phyloP scores from a whole-genome alignment of 1,284 basidiomycete genomes.

The Cystobasidium slooffiae region DNA sequence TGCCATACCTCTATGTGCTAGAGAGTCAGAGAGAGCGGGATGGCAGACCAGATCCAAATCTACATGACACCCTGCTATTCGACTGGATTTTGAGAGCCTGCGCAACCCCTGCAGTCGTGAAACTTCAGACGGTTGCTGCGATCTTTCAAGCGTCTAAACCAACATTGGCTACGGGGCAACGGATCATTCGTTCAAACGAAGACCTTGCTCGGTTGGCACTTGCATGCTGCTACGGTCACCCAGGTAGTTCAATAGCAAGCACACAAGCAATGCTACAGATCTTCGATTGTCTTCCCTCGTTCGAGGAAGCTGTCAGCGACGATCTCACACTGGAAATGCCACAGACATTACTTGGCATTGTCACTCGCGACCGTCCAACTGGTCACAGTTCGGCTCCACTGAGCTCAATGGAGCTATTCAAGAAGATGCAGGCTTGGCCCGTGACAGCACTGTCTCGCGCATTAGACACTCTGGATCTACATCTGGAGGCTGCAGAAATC shows the following conservation, averaged over 20 bases:
- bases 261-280: slow-evolving; percentile 85
- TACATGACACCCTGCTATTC: slow-evolving; percentile 70
- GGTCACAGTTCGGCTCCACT: background rate
- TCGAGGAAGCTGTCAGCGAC: slow-evolving; percentile 39
- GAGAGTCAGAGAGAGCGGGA: slow-evolving; percentile 80
- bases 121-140: slow-evolving; percentile 70
- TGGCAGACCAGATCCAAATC: slow-evolving; percentile 68
- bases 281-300: slow-evolving; percentile 91
- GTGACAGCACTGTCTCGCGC: slow-evolving; percentile 73
- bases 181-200: slow-evolving; percentile 78
- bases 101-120: slow-evolving; percentile 55
- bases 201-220: slow-evolving; percentile 82
- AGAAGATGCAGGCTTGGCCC: background rate
- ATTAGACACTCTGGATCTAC: slow-evolving; percentile 86
- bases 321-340: background rate
- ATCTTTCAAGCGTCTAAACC: slow-evolving; percentile 89
- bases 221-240: slow-evolving; percentile 83
- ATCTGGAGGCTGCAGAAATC: slow-evolving; percentile 90
- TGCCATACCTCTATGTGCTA: slow-evolving; percentile 88
- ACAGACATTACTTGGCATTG: slow-evolving; percentile 6
- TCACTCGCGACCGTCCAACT: background rate
- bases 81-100: slow-evolving; percentile 68
- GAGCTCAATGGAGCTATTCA: slow-evolving; percentile 64
- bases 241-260: slow-evolving; percentile 61
- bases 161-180: slow-evolving; percentile 69